A percentile compares a stretch with the other conserved stretches of the same genome.
These are phyloP conservation scores for Plantago lanceolata DNA, from an alignment of 305 asterid genomes.

Conservation along the genomic window DNA sequence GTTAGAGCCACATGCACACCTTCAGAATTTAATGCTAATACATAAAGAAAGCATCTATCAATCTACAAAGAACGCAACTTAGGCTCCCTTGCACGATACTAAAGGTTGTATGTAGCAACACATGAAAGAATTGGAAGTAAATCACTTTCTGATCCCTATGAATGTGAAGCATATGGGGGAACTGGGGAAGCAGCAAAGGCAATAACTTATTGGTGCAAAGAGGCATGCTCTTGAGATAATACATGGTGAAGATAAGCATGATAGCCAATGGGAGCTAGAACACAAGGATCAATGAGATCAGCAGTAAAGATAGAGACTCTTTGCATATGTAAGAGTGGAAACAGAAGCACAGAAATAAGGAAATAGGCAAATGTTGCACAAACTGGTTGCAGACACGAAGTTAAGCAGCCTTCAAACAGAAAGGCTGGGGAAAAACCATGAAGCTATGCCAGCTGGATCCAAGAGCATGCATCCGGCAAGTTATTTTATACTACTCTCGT, in stretches of 20 bases:
- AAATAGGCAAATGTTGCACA: not conserved
- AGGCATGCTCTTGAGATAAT: not conserved
- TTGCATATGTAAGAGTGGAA: not conserved
- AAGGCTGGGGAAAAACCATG: not conserved
- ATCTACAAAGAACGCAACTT: conserved; percentile 9
- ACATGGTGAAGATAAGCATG: not conserved
- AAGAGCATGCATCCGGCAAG: not conserved
- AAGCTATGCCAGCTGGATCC: too few relatives aligned
- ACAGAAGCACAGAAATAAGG: not conserved
- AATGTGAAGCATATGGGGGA: conserved; percentile 1
- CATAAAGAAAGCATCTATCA: not conserved
- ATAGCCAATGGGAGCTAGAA: not conserved
- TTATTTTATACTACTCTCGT: not conserved
- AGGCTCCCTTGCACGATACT: conserved; percentile 1
- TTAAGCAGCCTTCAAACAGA: not conserved
- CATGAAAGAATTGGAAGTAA: conserved; percentile 1
- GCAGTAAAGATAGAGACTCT: not conserved
- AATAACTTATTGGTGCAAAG: not conserved
- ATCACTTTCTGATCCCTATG: too few relatives aligned
- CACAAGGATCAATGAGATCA: not conserved
- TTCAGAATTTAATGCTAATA: not conserved
- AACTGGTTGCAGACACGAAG: not conserved
- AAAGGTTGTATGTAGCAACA: not conserved
- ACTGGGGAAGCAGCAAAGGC: conserved; percentile 15
- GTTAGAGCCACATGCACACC: too few relatives aligned